Evolutionary conservation across 108 stramenopile species (phyloP).

Genomic region (Skeletonema potamos): DNA sequence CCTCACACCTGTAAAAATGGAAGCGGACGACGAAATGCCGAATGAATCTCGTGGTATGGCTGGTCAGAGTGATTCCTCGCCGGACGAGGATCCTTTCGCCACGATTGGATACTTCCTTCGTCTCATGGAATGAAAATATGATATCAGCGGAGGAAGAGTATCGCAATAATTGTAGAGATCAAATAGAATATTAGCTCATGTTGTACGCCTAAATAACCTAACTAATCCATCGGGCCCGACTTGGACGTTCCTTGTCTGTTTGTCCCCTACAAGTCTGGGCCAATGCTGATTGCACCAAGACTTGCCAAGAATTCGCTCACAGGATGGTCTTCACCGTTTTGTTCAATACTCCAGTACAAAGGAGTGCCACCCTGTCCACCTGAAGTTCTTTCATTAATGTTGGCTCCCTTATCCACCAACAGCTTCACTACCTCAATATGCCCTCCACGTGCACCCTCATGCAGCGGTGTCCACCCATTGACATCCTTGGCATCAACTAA

Average conservation of each 20-base stretch:
- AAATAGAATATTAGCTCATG: not conserved
- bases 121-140: not conserved
- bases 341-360: slow-evolving; percentile 66
- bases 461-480: slow-evolving; percentile 88
- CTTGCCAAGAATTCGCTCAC: slow-evolving; percentile 62
- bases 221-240: too few species aligned
- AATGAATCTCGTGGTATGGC: not conserved
- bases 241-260: too few species aligned
- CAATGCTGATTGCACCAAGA: slow-evolving; percentile 71
- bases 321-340: slow-evolving; percentile 66
- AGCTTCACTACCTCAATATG: slow-evolving; percentile 72
- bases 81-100: not conserved
- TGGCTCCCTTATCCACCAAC: slow-evolving; percentile 73
- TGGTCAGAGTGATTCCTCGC: not conserved
- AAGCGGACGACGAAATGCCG: not conserved
- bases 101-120: not conserved
- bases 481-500: slow-evolving; percentile 67
- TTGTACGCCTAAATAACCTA: not conserved
- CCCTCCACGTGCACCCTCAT: slow-evolving; percentile 79
- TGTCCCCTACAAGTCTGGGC: slow-evolving; percentile 84
- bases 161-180: not conserved
- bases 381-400: slow-evolving; percentile 62
- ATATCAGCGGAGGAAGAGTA: not conserved
- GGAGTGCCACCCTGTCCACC: slow-evolving; percentile 60
- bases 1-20: not conserved